Evolutionary conservation across 345 rosid genomes (phyloP).

Genomic region (Tarenaya hassleriana): DNA sequence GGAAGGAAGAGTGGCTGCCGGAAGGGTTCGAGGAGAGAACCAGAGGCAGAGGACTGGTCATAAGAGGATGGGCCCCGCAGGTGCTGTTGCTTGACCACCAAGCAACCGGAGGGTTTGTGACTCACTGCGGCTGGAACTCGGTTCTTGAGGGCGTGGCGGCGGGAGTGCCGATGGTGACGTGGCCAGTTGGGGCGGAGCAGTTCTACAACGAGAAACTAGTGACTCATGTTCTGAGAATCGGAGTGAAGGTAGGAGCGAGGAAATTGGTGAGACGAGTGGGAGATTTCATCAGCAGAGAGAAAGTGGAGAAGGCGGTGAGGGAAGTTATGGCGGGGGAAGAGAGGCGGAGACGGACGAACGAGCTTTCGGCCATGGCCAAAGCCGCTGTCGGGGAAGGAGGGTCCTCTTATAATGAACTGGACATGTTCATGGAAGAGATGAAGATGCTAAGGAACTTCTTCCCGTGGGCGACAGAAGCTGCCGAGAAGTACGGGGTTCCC

Average conservation of each 20-base stretch:
- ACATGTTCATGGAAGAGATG: conserved; percentile 31
- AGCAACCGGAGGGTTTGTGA: conserved; percentile 40
- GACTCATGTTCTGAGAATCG: conserved; percentile 32
- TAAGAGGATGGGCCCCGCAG: conserved; percentile 46
- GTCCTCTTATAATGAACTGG: conserved; percentile 36
- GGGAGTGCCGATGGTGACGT: conserved; percentile 44
- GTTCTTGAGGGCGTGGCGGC: conserved; percentile 34
- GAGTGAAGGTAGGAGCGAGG: conserved; percentile 30
- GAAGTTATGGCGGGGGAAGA: conserved; percentile 34
- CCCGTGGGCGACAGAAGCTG: conserved; percentile 47
- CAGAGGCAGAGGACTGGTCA: conserved; percentile 32
- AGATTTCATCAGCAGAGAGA: conserved; percentile 26
- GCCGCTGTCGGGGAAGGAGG: conserved; percentile 40
- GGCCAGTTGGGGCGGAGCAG: conserved; percentile 46
- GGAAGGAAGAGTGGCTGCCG: conserved; percentile 28
- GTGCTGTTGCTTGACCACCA: conserved; percentile 40
- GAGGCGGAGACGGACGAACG: conserved; percentile 23
- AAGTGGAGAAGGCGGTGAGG: conserved; percentile 25
- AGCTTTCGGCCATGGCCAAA: conserved; percentile 29
- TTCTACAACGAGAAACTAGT: conserved; percentile 39
- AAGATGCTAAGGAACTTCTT: conserved; percentile 31
- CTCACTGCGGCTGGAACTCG: conserved; percentile 57
- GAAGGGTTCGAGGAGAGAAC: conserved; percentile 34
- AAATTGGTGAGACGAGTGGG: conserved; percentile 17
- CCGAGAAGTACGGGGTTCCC: conserved; percentile 39